Conservation (phyloP, 2,329 filamentous ascomycete species). For the Thielaviopsis euricoi region DNA sequence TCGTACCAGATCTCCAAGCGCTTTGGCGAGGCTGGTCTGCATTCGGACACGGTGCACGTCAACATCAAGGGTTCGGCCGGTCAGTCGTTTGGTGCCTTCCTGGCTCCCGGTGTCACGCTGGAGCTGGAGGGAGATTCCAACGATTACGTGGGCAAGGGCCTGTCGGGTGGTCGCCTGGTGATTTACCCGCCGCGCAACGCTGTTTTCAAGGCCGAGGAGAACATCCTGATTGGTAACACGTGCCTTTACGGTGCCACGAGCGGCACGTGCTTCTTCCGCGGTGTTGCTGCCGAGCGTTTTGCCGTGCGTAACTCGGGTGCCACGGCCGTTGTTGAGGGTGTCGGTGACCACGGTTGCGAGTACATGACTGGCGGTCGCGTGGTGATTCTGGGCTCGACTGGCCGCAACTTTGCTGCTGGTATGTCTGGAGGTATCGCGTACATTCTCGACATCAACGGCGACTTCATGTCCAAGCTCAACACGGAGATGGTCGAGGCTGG, state of each 20-base stretch:
- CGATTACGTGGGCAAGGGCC: slow-evolving; percentile 91
- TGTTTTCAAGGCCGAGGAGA: slow-evolving; percentile 92
- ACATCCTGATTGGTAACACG: slow-evolving; percentile 82
- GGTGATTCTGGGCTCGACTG: slow-evolving; percentile 71
- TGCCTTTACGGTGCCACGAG: slow-evolving; percentile 88
- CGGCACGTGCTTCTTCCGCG: slow-evolving; percentile 90
- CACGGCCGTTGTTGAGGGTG: slow-evolving; percentile 87
- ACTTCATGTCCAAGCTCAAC: slow-evolving; percentile 89
- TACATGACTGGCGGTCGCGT: slow-evolving; percentile 97
- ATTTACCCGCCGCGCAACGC: slow-evolving; percentile 82
- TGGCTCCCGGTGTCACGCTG: slow-evolving; percentile 82
- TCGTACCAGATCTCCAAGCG: slow-evolving; percentile 92
- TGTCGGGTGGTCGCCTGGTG: slow-evolving; percentile 84
- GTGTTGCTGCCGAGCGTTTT: slow-evolving; percentile 90
- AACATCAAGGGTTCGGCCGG: slow-evolving; percentile 94
- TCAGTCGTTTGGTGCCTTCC: slow-evolving; percentile 89
- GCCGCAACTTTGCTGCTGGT: slow-evolving; percentile 92
- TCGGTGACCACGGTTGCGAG: slow-evolving; percentile 92
- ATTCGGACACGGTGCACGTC: slow-evolving; percentile 84
- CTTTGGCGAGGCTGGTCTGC: slow-evolving; percentile 76
- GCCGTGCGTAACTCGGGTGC: slow-evolving; percentile 93
- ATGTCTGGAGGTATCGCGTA: slow-evolving; percentile 98
- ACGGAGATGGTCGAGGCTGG: slow-evolving; percentile 93
- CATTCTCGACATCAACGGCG: slow-evolving; percentile 72
- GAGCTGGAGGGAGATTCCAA: slow-evolving; percentile 94